phyloP scores from a whole-genome alignment of 257 asterid genomes.

The Lavandula angustifolia region DNA sequence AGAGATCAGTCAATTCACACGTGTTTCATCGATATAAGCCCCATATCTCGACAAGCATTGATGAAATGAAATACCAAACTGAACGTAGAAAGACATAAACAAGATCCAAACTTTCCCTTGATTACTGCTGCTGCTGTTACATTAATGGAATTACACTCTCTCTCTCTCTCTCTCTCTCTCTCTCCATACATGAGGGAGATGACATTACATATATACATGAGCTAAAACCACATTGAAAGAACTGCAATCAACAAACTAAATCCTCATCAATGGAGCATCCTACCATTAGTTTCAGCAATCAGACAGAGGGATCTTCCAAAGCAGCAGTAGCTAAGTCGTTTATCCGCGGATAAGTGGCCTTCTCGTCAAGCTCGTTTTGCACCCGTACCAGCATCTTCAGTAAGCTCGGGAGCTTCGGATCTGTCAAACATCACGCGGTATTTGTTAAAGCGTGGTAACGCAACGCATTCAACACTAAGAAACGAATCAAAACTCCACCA shows the following conservation, averaged over 20 bases:
- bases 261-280: no score
- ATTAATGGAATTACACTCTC: no score
- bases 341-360: slow-evolving; percentile 77
- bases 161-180: no score
- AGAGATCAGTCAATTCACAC: no score
- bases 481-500: background rate
- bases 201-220: background rate
- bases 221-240: background rate
- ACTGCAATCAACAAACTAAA: background rate
- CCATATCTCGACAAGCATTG: background rate
- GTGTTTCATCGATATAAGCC: no score
- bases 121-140: no score
- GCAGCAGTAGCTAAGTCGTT: slow-evolving; percentile 62
- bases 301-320: slow-evolving; percentile 75
- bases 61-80: no score
- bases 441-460: background rate
- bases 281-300: no score
- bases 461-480: background rate
- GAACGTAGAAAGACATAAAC: background rate
- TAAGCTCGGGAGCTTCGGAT: slow-evolving; percentile 88
- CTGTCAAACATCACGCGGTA: slow-evolving; percentile 40
- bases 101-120: no score
- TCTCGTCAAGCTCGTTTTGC: slow-evolving; percentile 77
- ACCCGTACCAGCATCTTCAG: slow-evolving; percentile 80
- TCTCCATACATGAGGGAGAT: background rate